Evolutionary conservation across 164 flowering plant species (phyloP), one percentile per base, ranked within the genome.

Genomic region (Euptelea pleiosperma): DNA sequence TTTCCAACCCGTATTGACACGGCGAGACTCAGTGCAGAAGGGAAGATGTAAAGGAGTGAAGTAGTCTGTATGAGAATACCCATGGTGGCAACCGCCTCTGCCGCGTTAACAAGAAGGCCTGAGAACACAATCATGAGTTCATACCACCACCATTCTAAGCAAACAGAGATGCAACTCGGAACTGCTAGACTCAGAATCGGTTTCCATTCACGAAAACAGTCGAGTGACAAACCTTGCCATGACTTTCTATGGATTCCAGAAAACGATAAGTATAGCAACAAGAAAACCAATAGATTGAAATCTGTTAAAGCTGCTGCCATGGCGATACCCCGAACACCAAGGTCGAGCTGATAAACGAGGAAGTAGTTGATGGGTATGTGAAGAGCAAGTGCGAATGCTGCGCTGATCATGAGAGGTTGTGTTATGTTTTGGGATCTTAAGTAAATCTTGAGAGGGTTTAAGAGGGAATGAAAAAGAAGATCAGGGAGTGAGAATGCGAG

Each of bases 71-170:
- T 75, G 24, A 87, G 65, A 21, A 83, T 69, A 0, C 89, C 91
- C 83, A 76, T 83, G 19, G 84, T 52, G 5, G 85, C 85, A 2
- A 87, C 71, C 0, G 73, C 57, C 21, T 62, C 78, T 0, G 69
- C 36, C 0, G 87, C 71, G 16, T 80, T 68, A 1, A 57, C 1
- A 0, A 87, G 62, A 1, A 78, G 58, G 0, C 91, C 96, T 0
- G 78, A 70, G 12, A 85, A 58, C 8, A 87, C 29, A 4, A 80
- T 69, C 87, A 87, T 83, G 15, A 87, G 50, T 60, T 87, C 91
- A 15, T 83, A 87, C 87, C 89, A 87, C 87, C 96, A 85, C 89
- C 91, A 87, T 49, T 85, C 91, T 18, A 87, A 62, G 74, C 96
- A 87, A 1, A 87, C 91, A 0, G 86, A 77, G 3, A 72, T 19